Evolutionary conservation across 345 rosid species (phyloP).

Genomic region (Moricandia moricandioides): DNA sequence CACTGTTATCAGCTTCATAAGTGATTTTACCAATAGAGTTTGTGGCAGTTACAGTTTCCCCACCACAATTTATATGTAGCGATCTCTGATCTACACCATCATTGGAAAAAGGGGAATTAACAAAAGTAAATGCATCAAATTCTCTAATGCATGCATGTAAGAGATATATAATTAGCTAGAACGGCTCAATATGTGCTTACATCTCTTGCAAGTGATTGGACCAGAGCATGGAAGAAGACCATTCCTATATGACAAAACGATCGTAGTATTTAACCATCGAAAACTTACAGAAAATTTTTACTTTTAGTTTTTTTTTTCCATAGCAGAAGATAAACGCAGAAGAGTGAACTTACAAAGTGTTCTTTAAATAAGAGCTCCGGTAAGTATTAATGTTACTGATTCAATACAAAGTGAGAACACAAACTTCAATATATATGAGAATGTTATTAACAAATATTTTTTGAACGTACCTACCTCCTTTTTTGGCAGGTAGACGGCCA

Average conservation of each 20-base stretch:
- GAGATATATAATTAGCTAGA: neutral
- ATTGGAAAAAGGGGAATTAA: neutral
- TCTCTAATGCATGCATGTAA: neutral
- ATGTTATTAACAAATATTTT: neutral
- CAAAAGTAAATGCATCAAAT: neutral
- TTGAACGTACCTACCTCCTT: constrained; percentile 11
- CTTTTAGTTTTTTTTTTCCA: no score
- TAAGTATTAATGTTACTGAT: constrained; percentile 29
- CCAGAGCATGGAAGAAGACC: constrained; percentile 15
- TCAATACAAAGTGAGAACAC: constrained; percentile 1
- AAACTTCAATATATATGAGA: neutral
- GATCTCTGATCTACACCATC: constrained; percentile 20
- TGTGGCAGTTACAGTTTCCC: neutral
- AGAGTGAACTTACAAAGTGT: constrained; percentile 20
- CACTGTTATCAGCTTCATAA: constrained; percentile 1
- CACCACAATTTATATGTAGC: constrained; percentile 18
- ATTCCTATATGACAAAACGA: constrained; percentile 2
- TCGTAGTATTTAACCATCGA: neutral
- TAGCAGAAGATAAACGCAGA: neutral
- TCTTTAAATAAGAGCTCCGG: constrained; percentile 19
- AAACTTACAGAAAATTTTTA: neutral
- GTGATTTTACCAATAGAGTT: constrained; percentile 1
- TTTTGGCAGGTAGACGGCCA: constrained; percentile 13
- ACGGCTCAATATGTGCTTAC: neutral
- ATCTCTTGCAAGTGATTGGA: neutral